Evolutionary conservation across 305 asterid species (phyloP).

Genomic region (Fraxinus sp.): DNA sequence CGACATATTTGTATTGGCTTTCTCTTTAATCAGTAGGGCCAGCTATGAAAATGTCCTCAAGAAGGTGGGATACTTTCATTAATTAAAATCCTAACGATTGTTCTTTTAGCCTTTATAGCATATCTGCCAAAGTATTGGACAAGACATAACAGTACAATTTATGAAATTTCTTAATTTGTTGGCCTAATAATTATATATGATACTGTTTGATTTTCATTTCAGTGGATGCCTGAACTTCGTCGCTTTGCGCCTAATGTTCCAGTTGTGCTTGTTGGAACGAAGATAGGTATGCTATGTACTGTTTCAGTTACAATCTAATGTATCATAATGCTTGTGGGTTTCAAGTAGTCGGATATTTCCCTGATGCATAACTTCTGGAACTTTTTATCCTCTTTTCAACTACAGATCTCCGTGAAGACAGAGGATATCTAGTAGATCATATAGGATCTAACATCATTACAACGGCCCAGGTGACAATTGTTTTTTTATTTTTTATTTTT

Average conservation of each 20-base stretch:
- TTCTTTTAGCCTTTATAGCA: background rate
- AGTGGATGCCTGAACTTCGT: slow-evolving; percentile 98
- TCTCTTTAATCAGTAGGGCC: slow-evolving; percentile 87
- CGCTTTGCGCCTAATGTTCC: slow-evolving; percentile 73
- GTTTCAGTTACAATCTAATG: background rate
- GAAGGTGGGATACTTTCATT: slow-evolving; percentile 49
- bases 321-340: background rate
- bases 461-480: slow-evolving; percentile 61
- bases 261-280: slow-evolving; percentile 86
- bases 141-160: background rate
- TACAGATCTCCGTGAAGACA: slow-evolving; percentile 79
- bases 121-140: background rate
- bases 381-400: background rate
- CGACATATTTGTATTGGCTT: slow-evolving; percentile 81
- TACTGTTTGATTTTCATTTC: slow-evolving; percentile 30
- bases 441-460: slow-evolving; percentile 69
- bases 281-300: slow-evolving; percentile 58
- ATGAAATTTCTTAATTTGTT: background rate
- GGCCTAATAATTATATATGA: background rate
- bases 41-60: slow-evolving; percentile 95
- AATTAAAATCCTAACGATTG: background rate
- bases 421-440: slow-evolving; percentile 66
- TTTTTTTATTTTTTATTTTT: background rate
- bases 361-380: background rate
- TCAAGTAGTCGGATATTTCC: background rate